Conservation (phyloP, 495 filamentous ascomycete genomes). For the Clavariopsis aquatica region DNA sequence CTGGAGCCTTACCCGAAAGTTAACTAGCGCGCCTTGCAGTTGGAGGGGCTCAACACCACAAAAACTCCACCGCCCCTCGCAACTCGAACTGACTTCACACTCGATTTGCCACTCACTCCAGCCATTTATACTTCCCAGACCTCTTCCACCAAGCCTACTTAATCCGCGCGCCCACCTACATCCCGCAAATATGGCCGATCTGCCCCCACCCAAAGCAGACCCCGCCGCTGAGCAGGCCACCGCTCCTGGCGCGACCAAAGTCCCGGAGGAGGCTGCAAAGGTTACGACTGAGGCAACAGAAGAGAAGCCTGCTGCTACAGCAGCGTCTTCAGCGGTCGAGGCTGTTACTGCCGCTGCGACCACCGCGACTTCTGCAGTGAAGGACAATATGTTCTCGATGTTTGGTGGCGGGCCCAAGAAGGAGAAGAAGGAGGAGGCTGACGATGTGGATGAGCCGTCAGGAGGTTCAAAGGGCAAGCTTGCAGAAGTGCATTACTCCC, state of each 20-base stretch:
- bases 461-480: constrained; percentile 84
- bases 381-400: constrained; percentile 89
- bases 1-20: background rate
- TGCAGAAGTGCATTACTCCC: constrained; percentile 45
- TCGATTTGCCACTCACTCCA: background rate
- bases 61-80: background rate
- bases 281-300: constrained; percentile 29
- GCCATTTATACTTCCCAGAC: background rate
- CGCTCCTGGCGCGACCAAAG: constrained; percentile 29
- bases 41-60: constrained; percentile 5
- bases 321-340: constrained; percentile 53
- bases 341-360: constrained; percentile 52
- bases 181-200: constrained; percentile 31
- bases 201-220: constrained; percentile 25
- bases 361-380: constrained; percentile 57
- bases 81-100: background rate
- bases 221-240: constrained; percentile 35
- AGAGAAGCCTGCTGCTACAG: constrained; percentile 65
- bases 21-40: background rate
- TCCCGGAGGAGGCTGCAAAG: constrained; percentile 37
- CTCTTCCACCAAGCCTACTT: background rate
- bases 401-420: constrained; percentile 89
- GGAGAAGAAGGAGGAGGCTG: constrained; percentile 78
- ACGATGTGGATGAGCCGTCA: constrained; percentile 76
- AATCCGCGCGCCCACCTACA: background rate